Base-by-base conservation (phyloP, 2,329 filamentous ascomycete species). In the Phoma sp. region DNA sequence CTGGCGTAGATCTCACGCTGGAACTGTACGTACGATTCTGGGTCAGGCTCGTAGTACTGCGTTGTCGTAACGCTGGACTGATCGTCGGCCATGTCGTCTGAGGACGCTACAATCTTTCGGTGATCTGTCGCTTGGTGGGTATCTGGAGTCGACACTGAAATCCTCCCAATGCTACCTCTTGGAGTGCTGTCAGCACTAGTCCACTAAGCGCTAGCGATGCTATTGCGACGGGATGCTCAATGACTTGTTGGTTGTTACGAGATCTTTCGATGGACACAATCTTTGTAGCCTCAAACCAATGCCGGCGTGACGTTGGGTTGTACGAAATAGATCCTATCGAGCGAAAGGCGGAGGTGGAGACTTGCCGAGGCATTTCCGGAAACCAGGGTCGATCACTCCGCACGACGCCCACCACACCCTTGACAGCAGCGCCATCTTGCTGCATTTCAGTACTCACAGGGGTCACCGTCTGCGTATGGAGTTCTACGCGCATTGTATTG, bases 1-100 rank as follows among this genome's bases (percentile, higher is more conserved):
- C 55, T 64, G 29, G 62, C 60, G 61, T 78, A 78, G 50, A 78
- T 77, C 4, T 73, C 71, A 9, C 76, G 65, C 47, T 76, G 72
- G 54, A 65, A 74, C 19, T 60, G 36, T 3, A 70, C 67, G 27
- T 65, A 63, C 5, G 75, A 67, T 6, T 71, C 66, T 9, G 75
- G 74, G 46, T 76, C 72, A 2, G 76, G 74, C n/a, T 70, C 65
- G 37, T 68, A 69, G 60, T 67, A 64, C 24, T 59, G 57, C 8
- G 44, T 29, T 21, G 46, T 24, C 7, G 48, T 53, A 9, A 32
- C 19, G 37, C 39, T 55, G 37, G 51, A 33, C 4, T 39, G 39
- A 22, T 50, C 46, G 27, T 50, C 46, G 27, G 32, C 12, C 13
- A 27, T 40, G 21, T 4, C 6, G 12, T 31, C 29, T 31, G 12